Evolutionary conservation across 2,329 filamentous ascomycete species (phyloP), one percentile per base, ranked within the genome.

Genomic region (Fusarium penzigii): DNA sequence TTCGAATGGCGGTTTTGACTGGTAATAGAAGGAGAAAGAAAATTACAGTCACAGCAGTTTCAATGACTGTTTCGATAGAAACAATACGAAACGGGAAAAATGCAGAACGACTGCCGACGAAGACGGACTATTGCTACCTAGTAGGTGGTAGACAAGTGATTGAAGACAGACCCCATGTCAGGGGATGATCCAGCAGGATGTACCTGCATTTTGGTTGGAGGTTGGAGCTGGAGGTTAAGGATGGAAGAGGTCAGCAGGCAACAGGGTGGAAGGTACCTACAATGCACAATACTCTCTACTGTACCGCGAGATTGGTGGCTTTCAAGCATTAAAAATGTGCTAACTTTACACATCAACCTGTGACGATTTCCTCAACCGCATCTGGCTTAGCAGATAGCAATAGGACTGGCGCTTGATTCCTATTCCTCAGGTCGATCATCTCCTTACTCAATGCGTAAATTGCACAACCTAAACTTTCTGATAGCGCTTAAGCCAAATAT

Each of bases 151-250:
- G 32, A 36, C 44, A 55, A 55, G 44, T 25, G 32, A 42, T 44
- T 47, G 42, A 49, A 20, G 38, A 32, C 25, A 42, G 51, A 51
- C 56, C 62, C 62, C 62, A 64, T 64, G 62, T 64, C 62, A 64
- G 62, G 62, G 62, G 62, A 61, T 46, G 47, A 44, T 12, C 52
- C 53, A 25, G 20, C 20, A 46, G 55, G 59, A 51, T 47, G 62
- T 58, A 59, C 62, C 61, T 64, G 61, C 62, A 61, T 61, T 59
- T 53, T 64, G 61, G 61, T 64, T 64, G 56, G 62, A 59, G 58
- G 48, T 59, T 52, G 34, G 55, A 11, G 32, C 3, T 36, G 3
- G 32, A n/a, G n/a, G n/a, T n/a, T n/a, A n/a, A n/a, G n/a, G n/a
- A n/a, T n/a, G n/a, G n/a, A n/a, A n/a, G 32, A 25, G 20, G 20